These are phyloP conservation scores for Colletotrichum tropicale DNA, from an alignment of 2,329 filamentous ascomycete species.

Conservation along the genomic window DNA sequence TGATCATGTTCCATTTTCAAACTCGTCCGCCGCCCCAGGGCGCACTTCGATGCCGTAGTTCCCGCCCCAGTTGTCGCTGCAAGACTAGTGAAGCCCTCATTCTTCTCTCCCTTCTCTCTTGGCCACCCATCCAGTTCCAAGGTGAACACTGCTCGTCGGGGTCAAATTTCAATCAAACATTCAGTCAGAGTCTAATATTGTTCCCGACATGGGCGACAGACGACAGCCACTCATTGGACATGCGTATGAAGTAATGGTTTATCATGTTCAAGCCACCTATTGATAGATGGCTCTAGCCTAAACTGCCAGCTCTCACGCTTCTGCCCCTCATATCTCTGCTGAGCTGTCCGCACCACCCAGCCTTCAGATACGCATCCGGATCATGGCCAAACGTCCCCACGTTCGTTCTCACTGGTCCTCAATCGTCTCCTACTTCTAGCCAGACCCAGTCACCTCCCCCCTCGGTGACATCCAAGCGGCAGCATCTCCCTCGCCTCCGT, in stretches of 20 bases:
- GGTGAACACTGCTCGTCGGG: not conserved
- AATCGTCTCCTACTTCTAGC: not conserved
- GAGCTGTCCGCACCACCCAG: not conserved
- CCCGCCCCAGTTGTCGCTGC: not conserved
- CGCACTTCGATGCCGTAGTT: not conserved
- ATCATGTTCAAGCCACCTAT: conserved; percentile 18
- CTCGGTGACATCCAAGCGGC: not conserved
- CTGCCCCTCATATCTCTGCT: not conserved
- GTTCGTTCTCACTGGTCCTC: not conserved
- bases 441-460: not conserved
- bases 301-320: conserved; percentile 4
- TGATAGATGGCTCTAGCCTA: conserved; percentile 14
- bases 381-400: not conserved
- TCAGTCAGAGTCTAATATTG: not conserved
- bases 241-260: conserved; percentile 6
- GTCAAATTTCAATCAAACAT: not conserved
- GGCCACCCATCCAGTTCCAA: not conserved
- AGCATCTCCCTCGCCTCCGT: not conserved
- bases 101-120: conserved; percentile 4
- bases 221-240: not conserved
- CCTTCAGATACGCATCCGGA: conserved; percentile 15
- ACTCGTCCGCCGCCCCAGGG: not conserved
- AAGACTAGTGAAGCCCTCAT: conserved; percentile 4
- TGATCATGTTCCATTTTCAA: not conserved
- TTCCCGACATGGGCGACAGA: no score